Evolutionary conservation across 1,284 basidiomycete genomes (phyloP), one percentile per base, ranked within the genome.

Genomic region (Austropuccinia psidii): DNA sequence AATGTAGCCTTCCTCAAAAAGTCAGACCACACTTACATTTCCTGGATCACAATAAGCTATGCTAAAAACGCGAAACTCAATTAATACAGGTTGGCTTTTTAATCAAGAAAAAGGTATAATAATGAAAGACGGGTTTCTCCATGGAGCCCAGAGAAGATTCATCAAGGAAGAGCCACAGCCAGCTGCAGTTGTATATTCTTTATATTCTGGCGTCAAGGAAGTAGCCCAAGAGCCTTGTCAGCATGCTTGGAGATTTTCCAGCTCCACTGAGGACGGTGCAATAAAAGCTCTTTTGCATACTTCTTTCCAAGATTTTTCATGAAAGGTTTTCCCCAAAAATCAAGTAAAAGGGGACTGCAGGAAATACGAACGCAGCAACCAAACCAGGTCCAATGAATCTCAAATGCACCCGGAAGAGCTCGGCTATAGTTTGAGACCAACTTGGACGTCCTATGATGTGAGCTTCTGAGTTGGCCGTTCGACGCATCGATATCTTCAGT

Each of bases 351-450:
- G n/a, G n/a, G 8, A 57, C 5, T 33, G 27, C 81, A 73, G 82
- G 80, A 60, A 81, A 81, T 4, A 80, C 81, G 29, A 81, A 81
- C 43, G 78, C 75, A 7, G 80, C 80, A 35, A 83, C 81, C 52
- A 83, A 76, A 4, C 82, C 82, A 13, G 82, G 82, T 15, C 82
- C 82, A 45, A 83, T 77, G 74, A 83, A 83, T 52, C 78, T 77
- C 13, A 80, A 61, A 68, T 82, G 81, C n/a, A n/a, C n/a, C n/a
- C n/a, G n/a, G n/a, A n/a, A n/a, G n/a, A n/a, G n/a, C n/a, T n/a
- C n/a, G n/a, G n/a, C n/a, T n/a, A n/a, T n/a, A n/a, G n/a, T n/a
- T n/a, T n/a, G n/a, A n/a, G n/a, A n/a, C n/a, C n/a, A n/a, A n/a
- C n/a, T n/a, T n/a, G n/a, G n/a, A n/a, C n/a, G n/a, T n/a, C n/a